A percentile compares a stretch with the other conserved stretches of the same genome.
These are phyloP conservation scores for Geranium brycei DNA, from an alignment of 345 rosid genomes.

Conservation along the genomic window DNA sequence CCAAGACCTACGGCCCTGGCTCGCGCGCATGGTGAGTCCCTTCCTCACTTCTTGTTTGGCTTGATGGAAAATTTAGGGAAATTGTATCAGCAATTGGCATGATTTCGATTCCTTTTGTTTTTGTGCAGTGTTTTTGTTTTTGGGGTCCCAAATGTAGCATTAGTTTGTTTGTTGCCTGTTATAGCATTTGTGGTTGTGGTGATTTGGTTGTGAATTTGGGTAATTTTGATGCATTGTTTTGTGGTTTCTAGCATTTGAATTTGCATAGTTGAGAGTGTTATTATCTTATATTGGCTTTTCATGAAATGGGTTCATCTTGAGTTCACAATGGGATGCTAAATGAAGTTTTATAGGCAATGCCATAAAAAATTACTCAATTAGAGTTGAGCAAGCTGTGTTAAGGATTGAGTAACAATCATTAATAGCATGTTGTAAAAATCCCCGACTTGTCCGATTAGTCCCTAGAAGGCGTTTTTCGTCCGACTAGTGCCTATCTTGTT, in stretches of 20 bases:
- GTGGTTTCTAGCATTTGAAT: neutral
- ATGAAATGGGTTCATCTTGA: neutral
- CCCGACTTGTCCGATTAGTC: no score
- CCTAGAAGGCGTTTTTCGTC: no score
- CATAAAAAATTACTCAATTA: no score
- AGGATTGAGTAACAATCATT: no score
- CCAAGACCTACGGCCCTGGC: constrained; percentile 46
- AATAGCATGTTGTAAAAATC: no score
- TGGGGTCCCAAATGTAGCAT: neutral
- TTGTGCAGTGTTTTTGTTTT: no score
- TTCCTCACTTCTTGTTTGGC: neutral
- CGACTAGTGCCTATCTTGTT: no score
- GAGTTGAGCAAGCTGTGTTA: no score
- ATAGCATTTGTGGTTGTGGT: neutral
- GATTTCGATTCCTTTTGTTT: neutral
- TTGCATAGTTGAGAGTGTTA: neutral
- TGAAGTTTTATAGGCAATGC: no score
- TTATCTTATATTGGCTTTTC: neutral
- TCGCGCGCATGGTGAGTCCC: constrained; percentile 34
- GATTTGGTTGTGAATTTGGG: neutral
- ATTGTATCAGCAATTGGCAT: neutral
- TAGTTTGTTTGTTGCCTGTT: neutral
- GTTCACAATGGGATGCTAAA: no score
- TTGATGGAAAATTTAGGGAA: neutral
- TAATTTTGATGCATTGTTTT: neutral